Percentiles rank a stretch among this genome's conserved stretches.
These are phyloP conservation scores for Wickerhamomyces ciferrii DNA, from an alignment of 805 yeast genomes.

Conservation along the genomic window DNA sequence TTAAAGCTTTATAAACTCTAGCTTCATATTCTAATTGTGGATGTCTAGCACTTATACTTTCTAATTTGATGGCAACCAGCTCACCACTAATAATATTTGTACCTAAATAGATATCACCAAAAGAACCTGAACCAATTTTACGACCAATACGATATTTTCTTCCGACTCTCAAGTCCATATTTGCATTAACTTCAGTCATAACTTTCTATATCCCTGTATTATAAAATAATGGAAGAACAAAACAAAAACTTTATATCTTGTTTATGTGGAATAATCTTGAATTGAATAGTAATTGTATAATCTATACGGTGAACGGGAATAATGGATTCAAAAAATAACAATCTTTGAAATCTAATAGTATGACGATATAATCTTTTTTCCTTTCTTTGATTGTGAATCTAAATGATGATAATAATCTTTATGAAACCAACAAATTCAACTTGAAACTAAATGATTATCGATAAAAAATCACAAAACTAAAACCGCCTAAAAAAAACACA, in stretches of 20 bases:
- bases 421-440: too few relatives aligned
- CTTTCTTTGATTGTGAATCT: too few relatives aligned
- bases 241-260: too few relatives aligned
- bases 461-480: not conserved
- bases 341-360: too few relatives aligned
- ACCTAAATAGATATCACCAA: conserved; percentile 93
- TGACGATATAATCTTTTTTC: too few relatives aligned
- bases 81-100: conserved; percentile 94
- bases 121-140: conserved; percentile 94
- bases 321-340: too few relatives aligned
- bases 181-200: conserved; percentile 4
- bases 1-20: conserved; percentile 85
- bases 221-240: not conserved
- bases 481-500: not conserved
- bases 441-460: not conserved
- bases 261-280: not conserved
- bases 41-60: conserved; percentile 84
- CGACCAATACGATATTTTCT: conserved; percentile 92
- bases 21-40: conserved; percentile 98
- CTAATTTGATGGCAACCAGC: conserved; percentile 95
- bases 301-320: not conserved
- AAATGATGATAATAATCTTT: too few relatives aligned
- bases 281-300: too few relatives aligned
- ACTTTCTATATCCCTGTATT: not conserved
- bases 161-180: conserved; percentile 80